Evolutionary conservation across 1,284 basidiomycete species (phyloP), one percentile per base, ranked within the genome.

Genomic region (Ceratobasidium sp.): DNA sequence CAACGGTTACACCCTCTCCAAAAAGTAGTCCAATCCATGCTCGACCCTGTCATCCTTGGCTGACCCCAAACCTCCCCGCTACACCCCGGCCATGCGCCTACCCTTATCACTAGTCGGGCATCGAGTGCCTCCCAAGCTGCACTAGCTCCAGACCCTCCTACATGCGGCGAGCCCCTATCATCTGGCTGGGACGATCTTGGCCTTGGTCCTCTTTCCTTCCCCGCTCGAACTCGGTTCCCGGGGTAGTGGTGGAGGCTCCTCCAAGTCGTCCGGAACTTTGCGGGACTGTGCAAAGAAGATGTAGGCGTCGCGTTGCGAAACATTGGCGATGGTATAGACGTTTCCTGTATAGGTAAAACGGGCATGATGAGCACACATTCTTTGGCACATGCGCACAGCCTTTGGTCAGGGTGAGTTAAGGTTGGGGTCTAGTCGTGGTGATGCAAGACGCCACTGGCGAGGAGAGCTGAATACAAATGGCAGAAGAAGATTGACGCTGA

Each of bases 201-300:
- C 69, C 58, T 41, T 62, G 3, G 69, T 22, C 69, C 63, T 73
- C 56, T 59, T 51, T 46, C 16, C 58, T n/a, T 48, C 43, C 13
- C 34, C 34, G 19, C 56, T 73, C n/a, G 34, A 37, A 8, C 39
- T 19, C 29, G 31, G 19, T 34, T 51, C 63, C 5, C 49, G 69
- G 2, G 69, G 69, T 8, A 73, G 63, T 53, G 74, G 66, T 29
- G 73, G 56, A 34, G 77, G 76, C 39, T 84, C 84, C 34, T 78
- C 79, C 64, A 85, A 84, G 37, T 80, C 83, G 8, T 79, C 81
- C 7, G 83, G 82, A 69, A 93, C 83, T 82, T 93, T 93, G 46
- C 96, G 89, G 0, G 93, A 93, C 83, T 98, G 98, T 0, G 95
- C 91, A 82, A 99, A 99, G 84, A 97, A 97, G 8, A 99, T 82